Evolutionary conservation across 805 yeast species (phyloP), one percentile per base, ranked within the genome.

Genomic region (Metschnikowia sp.): DNA sequence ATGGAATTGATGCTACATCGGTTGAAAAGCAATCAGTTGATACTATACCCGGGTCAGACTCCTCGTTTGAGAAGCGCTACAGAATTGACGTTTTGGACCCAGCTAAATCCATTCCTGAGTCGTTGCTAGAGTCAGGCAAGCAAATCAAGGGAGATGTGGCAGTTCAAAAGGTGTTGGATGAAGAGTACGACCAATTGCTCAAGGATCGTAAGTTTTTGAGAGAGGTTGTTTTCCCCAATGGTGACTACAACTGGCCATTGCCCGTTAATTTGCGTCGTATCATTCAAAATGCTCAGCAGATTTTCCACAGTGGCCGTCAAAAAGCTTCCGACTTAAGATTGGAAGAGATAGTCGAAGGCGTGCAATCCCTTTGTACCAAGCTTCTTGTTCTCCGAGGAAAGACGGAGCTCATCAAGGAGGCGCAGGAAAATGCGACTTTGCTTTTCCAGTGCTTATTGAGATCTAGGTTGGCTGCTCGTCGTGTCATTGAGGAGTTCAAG

Each of bases 241-340:
- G 99, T 75, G 99, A 94, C 64, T 84, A 82, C 61, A 88, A 85
- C 66, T 92, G 98, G 97, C 98, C 98, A 48, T 76, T 95, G 56
- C 99, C 99, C 30, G 98, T 94, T 26, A 94, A 95, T 63, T 81
- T 94, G 59, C 87, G 97, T 65, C 96, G 99, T 78, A 85, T 95
- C 53, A 78, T 94, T 53, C 98, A 94, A 69, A 95, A 94, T 64
- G 92, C 99, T 10, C 98, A 92, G 70, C 97, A 92, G 66, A 90
- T 94, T 50, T 94, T 94, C 84, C 94, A 87, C 61, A 83, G 88
- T 57, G 98, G 96, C 56, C 87, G 89, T 60, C 79, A 87, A 34
- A 88, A 84, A 65, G 95, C 97, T 3, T 86, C 95, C 53, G 97
- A 94, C 66, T 76, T 94, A 67, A 84, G 91, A 10, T 81, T 95